Conservation (phyloP, 140 eudicot genomes). For the Ambrosia hybrid region DNA sequence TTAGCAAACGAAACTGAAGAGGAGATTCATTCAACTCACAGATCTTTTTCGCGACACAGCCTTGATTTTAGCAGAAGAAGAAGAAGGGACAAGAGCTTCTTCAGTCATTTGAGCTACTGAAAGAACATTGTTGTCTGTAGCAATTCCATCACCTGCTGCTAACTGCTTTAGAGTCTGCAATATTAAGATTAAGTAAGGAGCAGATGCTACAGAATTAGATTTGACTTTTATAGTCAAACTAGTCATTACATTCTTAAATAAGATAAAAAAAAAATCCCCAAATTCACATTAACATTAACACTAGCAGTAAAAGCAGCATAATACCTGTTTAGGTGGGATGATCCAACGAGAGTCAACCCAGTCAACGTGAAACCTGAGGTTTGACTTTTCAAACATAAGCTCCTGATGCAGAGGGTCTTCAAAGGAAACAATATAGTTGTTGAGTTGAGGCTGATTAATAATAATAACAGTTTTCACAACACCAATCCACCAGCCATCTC, state of each 20-base stretch:
- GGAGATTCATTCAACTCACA: no score
- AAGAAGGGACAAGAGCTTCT: neutral
- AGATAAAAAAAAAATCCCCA: neutral
- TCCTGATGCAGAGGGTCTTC: slow-evolving; percentile 28
- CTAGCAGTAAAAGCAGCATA: neutral
- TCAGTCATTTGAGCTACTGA: neutral
- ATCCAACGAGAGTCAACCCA: slow-evolving; percentile 43
- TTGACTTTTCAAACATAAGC: slow-evolving; percentile 18
- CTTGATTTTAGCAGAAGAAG: slow-evolving; percentile 3
- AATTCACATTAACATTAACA: neutral
- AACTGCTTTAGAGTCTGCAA: slow-evolving; percentile 13
- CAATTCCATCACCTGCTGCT: no score
- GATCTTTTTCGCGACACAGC: slow-evolving; percentile 11
- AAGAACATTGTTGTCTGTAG: neutral
- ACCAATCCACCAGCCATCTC: slow-evolving; percentile 59
- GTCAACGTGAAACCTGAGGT: slow-evolving; percentile 39
- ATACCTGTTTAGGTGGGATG: slow-evolving; percentile 13
- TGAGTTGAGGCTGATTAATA: neutral
- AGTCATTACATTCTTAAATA: neutral
- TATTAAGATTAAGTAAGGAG: neutral
- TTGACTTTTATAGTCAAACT: slow-evolving; percentile 17
- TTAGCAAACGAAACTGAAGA: no score
- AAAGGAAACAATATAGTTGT: slow-evolving; percentile 28
- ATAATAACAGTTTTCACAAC: slow-evolving; percentile 22
- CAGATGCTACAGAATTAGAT: neutral